Evolutionary conservation across 139 green algal species (phyloP).

Genomic region (Closterium sp.): DNA sequence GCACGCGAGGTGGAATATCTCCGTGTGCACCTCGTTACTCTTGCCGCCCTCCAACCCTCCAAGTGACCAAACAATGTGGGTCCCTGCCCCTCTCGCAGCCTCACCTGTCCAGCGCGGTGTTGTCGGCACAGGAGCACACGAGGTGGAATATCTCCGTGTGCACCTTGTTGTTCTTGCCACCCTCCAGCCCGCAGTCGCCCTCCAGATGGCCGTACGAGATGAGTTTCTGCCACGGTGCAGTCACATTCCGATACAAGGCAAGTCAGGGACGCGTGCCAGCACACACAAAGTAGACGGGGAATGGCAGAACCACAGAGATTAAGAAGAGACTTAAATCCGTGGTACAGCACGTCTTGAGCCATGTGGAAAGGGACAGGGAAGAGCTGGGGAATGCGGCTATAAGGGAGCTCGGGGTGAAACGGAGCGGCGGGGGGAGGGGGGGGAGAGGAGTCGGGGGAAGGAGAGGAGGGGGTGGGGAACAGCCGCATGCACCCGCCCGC

Average conservation of each 20-base stretch:
- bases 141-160: conserved; percentile 42
- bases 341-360: neutral
- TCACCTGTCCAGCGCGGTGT: conserved; percentile 46
- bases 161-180: conserved; percentile 20
- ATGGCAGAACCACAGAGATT: no score
- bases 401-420: no score
- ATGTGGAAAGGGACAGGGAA: no score
- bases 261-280: neutral
- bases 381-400: no score
- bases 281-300: no score
- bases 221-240: conserved; percentile 36
- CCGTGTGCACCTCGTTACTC: conserved; percentile 20
- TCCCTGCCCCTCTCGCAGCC: neutral
- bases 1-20: conserved; percentile 47
- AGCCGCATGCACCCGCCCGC: no score
- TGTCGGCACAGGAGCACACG: conserved; percentile 38
- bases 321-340: no score
- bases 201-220: conserved; percentile 51
- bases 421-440: no score
- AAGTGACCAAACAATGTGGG: neutral
- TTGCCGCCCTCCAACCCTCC: conserved; percentile 17
- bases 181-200: conserved; percentile 36
- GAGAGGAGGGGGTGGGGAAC: neutral
- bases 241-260: neutral
- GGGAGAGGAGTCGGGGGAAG: no score